Percentiles rank a stretch among this genome's conserved stretches.
Evolutionary conservation across 2,329 filamentous ascomycete species (phyloP).

Genomic region (Xylariaceae sp.): DNA sequence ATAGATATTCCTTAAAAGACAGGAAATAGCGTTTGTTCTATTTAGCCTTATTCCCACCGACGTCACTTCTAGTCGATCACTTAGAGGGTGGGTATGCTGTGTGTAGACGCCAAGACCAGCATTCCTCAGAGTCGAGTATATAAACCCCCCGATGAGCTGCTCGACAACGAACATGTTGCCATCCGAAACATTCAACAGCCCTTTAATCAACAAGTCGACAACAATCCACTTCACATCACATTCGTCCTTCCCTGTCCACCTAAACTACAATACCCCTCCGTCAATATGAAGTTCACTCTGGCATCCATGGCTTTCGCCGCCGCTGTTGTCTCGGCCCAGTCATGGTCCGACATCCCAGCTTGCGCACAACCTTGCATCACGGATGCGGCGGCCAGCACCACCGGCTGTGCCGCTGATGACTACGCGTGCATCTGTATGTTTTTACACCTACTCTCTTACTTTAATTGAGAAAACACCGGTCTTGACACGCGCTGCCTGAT

Average conservation of each 20-base stretch:
- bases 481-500: too few relatives aligned
- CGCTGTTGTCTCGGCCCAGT: slow-evolving; percentile 19
- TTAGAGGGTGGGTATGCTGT: not conserved
- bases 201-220: too few relatives aligned
- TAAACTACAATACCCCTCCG: not conserved
- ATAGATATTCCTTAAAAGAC: too few relatives aligned
- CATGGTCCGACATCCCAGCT: slow-evolving; percentile 23
- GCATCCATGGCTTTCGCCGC: slow-evolving; percentile 2
- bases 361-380: slow-evolving; percentile 23
- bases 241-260: not conserved
- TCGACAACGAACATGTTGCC: slow-evolving; percentile 5
- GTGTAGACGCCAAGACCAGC: not conserved
- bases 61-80: not conserved
- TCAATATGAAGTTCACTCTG: slow-evolving; percentile 22
- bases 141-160: slow-evolving; percentile 15
- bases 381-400: slow-evolving; percentile 4
- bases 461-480: not conserved
- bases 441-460: not conserved
- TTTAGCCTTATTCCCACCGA: too few relatives aligned
- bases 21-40: too few relatives aligned
- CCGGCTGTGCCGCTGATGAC: slow-evolving; percentile 10
- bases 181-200: slow-evolving; percentile 1
- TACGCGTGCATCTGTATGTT: slow-evolving; percentile 23
- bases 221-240: not conserved
- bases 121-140: not conserved